Percentiles rank a stretch among this genome's conserved stretches.
Evolutionary conservation across 805 yeast genomes (phyloP).

Genomic region (Candida chilensis): DNA sequence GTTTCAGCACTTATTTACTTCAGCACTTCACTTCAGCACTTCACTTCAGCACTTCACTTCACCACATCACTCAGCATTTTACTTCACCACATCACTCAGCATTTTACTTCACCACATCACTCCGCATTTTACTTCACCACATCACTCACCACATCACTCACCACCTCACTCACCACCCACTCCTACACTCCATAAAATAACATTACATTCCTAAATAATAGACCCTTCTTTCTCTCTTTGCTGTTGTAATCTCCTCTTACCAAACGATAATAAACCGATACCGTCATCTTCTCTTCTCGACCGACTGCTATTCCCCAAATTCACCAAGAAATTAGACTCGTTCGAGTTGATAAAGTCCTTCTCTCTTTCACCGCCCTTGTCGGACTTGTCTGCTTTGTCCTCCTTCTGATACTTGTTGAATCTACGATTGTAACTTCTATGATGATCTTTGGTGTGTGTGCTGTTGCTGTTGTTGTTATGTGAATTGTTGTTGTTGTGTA

Average conservation of each 20-base stretch:
- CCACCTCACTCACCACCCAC: too few species aligned
- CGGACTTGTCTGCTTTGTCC: background rate
- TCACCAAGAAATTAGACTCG: background rate
- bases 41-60: too few species aligned
- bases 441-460: constrained; percentile 3
- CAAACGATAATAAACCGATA: constrained; percentile 1
- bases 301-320: constrained; percentile 1
- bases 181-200: too few species aligned
- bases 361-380: background rate
- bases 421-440: background rate
- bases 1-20: too few species aligned
- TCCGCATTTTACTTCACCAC: too few species aligned
- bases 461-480: background rate
- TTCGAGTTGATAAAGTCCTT: background rate
- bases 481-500: background rate
- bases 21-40: too few species aligned
- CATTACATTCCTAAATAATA: too few species aligned
- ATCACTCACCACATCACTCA: too few species aligned
- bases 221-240: constrained; percentile 1
- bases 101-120: too few species aligned
- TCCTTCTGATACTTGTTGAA: constrained; percentile 1
- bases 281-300: background rate
- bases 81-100: too few species aligned
- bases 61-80: too few species aligned
- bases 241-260: constrained; percentile 1